Base-by-base conservation (phyloP, 176 grass and related monocot species). In the Triticum timopheevii region DNA sequence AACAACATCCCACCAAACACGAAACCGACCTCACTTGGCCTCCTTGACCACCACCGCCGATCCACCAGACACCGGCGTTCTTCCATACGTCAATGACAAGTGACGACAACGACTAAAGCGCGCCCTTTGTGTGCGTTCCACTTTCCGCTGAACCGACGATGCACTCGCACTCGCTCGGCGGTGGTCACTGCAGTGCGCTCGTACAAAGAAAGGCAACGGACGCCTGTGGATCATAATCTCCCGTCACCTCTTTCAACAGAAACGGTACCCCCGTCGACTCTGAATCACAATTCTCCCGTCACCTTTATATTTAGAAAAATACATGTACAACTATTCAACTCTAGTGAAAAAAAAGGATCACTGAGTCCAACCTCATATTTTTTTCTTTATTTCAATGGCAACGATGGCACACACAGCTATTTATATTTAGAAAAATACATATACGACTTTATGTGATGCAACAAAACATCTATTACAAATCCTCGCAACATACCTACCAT, bases 1-100 rank as follows among this genome's bases (percentile, higher is more conserved):
- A 82, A 90, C 49, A 52, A 22, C 88, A 3, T 13, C 27, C 34
- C 79, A 90, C 84, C 88, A 2, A 39, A 78, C 79, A 17, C 24
- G 22, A 2, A 35, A n/a, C n/a, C 8, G 27, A 34, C 50, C 50
- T 54, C 50, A 4, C 5, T 4, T 52, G 1, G 15, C 15, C 50
- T 19, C 24, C 59, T 49, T 67, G 72, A 28, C 72, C 72, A 15
- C n/a, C 39, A 75, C 35, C 19, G 19, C 69, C 33, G 8, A 68
- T 13, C 22, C 39, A 76, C 44, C 23, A 20, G 8, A 76, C 73
- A 31, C 15, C 25, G 19, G 35, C 67, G 11, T 34, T 19, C 47
- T 34, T 19, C 47, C 47, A 77, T 77, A 54, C 74, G 47, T 77
- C 74, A 77, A 31, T 20, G 24, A 52, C 73, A 49, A 16, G 12